phyloP scores from a whole-genome alignment of 306 rosid genomes.

The Cajanus cajan region DNA sequence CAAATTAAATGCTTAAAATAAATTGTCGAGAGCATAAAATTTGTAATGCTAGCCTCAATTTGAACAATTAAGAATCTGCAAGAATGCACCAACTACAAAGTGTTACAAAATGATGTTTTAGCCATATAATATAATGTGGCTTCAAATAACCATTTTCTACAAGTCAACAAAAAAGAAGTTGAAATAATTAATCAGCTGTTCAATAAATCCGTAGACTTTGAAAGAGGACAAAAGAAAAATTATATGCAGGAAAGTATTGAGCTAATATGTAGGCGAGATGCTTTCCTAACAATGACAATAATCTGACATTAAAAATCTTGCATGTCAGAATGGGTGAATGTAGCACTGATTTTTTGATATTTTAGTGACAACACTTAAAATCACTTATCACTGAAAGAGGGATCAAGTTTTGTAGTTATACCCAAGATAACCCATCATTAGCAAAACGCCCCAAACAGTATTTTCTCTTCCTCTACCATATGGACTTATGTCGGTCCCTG shows the following conservation, averaged over 20 bases:
- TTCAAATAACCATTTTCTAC: neutral
- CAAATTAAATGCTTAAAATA: neutral
- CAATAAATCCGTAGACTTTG: neutral
- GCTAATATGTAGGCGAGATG: neutral
- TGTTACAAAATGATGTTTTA: neutral
- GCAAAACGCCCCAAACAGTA: constrained; percentile 20
- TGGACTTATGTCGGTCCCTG: constrained; percentile 26
- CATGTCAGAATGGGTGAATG: constrained; percentile 1
- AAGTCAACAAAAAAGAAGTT: neutral
- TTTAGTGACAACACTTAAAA: neutral
- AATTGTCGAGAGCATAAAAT: neutral
- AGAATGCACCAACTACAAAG: neutral
- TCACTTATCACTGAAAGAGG: neutral
- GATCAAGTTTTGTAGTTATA: constrained; percentile 6
- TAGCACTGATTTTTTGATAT: neutral
- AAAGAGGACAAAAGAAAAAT: neutral
- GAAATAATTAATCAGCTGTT: neutral
- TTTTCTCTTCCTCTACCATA: constrained; percentile 27
- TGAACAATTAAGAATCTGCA: neutral
- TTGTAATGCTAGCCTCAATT: neutral
- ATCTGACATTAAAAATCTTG: neutral
- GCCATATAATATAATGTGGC: neutral
- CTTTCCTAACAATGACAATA: neutral
- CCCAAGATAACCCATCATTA: constrained; percentile 25
- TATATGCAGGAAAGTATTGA: neutral